phyloP scores from a whole-genome alignment of 1,284 basidiomycete species.

The Inonotus hispidus region DNA sequence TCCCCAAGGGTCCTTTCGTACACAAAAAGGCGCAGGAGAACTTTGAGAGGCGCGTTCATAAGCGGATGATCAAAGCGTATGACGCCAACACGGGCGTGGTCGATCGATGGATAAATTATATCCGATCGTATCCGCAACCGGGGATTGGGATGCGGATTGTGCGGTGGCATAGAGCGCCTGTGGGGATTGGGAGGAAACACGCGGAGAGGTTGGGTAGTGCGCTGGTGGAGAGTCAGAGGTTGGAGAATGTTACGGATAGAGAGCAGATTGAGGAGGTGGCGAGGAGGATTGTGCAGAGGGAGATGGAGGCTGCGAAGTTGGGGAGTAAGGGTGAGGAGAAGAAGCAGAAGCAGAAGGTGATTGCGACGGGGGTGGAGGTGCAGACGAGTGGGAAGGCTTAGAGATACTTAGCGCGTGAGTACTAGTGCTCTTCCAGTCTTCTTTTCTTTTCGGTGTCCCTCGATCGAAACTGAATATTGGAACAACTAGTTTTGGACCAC shows the following conservation, averaged over 20 bases:
- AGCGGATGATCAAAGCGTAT: constrained; percentile 85
- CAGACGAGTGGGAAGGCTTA: not conserved
- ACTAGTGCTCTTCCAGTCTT: too few relatives aligned
- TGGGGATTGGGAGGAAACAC: constrained; percentile 48
- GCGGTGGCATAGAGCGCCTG: constrained; percentile 67
- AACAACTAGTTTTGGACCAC: too few relatives aligned
- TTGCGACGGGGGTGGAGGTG: not conserved
- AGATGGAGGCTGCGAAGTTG: constrained; percentile 30
- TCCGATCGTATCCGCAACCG: constrained; percentile 72
- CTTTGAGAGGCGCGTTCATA: constrained; percentile 83
- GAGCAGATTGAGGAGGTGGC: constrained; percentile 34
- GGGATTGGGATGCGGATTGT: constrained; percentile 86
- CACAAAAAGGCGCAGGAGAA: constrained; percentile 97
- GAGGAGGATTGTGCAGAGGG: constrained; percentile 42
- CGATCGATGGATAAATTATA: constrained; percentile 78
- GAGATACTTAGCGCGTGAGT: too few relatives aligned
- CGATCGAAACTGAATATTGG: too few relatives aligned
- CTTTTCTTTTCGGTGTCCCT: too few relatives aligned
- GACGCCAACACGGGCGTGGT: constrained; percentile 82
- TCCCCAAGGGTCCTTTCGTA: constrained; percentile 81
- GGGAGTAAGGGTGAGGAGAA: not conserved
- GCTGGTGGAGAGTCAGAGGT: constrained; percentile 28
- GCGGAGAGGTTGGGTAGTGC: constrained; percentile 35
- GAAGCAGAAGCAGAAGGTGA: not conserved
- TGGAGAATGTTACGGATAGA: constrained; percentile 22